phyloP scores from a whole-genome alignment of 495 filamentous ascomycete genomes.

The Cetradonia linearis region DNA sequence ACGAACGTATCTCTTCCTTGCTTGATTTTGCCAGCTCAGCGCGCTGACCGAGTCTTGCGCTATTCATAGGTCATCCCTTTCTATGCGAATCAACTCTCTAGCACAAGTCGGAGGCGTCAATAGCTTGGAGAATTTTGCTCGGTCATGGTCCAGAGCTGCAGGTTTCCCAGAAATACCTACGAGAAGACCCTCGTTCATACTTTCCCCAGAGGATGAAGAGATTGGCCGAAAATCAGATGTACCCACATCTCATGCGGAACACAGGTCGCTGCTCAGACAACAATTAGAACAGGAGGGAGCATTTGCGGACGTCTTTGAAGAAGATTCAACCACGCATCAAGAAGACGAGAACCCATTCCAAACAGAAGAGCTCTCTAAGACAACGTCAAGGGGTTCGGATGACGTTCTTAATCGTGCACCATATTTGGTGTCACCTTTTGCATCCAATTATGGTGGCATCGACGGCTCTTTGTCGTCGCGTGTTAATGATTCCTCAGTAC shows the following conservation, averaged over 20 bases:
- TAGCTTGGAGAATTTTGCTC: constrained; percentile 86
- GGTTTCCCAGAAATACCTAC: constrained; percentile 78
- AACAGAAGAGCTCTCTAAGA: background rate
- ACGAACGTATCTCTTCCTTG: background rate
- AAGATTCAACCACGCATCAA: constrained; percentile 23
- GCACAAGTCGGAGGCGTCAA: constrained; percentile 83
- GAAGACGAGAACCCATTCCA: constrained; percentile 22
- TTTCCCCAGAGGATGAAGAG: constrained; percentile 42
- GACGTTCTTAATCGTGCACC: constrained; percentile 54
- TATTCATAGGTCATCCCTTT: constrained; percentile 48
- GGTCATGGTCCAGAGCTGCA: constrained; percentile 88
- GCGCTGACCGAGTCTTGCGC: constrained; percentile 5
- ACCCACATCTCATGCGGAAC: constrained; percentile 26
- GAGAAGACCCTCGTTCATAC: constrained; percentile 59
- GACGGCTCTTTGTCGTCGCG: constrained; percentile 69
- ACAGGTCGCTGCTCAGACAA: constrained; percentile 39
- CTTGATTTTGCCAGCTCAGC: too few species aligned
- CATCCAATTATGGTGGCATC: constrained; percentile 62
- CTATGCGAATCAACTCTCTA: constrained; percentile 55
- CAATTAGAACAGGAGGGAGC: constrained; percentile 30
- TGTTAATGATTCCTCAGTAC: constrained; percentile 57
- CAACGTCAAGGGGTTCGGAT: constrained; percentile 21
- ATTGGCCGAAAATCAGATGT: constrained; percentile 23
- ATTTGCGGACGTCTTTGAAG: constrained; percentile 20
- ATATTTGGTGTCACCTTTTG: constrained; percentile 51